phyloP scores from a whole-genome alignment of 768 basidiomycete species.

The Lanmaoa pseudosensibilis region DNA sequence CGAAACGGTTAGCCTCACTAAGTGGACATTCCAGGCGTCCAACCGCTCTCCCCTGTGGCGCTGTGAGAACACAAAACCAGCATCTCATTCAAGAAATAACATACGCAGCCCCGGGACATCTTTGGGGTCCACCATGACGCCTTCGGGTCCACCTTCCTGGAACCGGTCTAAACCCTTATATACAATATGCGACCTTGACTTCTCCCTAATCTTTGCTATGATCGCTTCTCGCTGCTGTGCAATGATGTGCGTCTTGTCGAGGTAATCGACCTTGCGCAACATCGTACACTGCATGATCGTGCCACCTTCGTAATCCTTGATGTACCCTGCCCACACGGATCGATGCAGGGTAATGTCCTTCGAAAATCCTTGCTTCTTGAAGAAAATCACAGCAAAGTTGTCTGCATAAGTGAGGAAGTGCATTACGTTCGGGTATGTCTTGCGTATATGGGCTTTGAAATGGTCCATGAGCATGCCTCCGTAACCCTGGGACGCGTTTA shows the following conservation, averaged over 20 bases:
- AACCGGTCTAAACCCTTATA: slow-evolving; percentile 80
- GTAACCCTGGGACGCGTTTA: slow-evolving; percentile 68
- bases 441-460: slow-evolving; percentile 89
- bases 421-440: slow-evolving; percentile 82
- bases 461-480: slow-evolving; percentile 99
- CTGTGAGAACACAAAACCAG: slow-evolving; percentile 10
- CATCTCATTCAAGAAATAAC: slow-evolving; percentile 23
- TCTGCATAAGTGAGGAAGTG: slow-evolving; percentile 98
- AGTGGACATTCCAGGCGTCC: slow-evolving; percentile 81
- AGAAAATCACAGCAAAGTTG: slow-evolving; percentile 98
- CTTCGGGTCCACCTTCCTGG: slow-evolving; percentile 53
- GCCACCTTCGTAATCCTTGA: slow-evolving; percentile 99
- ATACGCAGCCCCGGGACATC: slow-evolving; percentile 87
- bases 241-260: slow-evolving; percentile 75
- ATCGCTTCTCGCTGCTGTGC: slow-evolving; percentile 86
- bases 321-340: slow-evolving; percentile 95
- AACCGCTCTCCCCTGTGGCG: slow-evolving; percentile 78
- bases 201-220: slow-evolving; percentile 81
- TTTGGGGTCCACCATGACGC: slow-evolving; percentile 60
- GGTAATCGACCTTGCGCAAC: slow-evolving; percentile 89
- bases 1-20: slow-evolving; percentile 46
- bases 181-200: slow-evolving; percentile 83
- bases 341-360: slow-evolving; percentile 95
- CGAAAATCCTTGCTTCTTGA: slow-evolving; percentile 98
- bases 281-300: slow-evolving; percentile 99